phyloP scores from a whole-genome alignment of 495 filamentous ascomycete species.

The Aspergillus affinis region DNA sequence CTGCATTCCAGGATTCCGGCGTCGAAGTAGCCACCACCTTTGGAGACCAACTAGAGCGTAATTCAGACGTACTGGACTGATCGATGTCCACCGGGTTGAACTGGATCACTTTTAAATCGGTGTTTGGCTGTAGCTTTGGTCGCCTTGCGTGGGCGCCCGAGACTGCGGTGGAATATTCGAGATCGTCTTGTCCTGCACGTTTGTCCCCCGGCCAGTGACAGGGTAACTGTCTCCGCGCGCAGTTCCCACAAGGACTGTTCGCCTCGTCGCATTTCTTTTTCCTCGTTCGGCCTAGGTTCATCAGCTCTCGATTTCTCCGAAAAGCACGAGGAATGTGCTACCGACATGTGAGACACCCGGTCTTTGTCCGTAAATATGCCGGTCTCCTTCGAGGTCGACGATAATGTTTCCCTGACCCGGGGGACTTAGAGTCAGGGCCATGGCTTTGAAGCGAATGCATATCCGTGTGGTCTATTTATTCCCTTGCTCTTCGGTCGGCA shows the following conservation, averaged over 20 bases:
- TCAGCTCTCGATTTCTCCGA: background rate
- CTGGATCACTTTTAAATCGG: too few species aligned
- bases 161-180: background rate
- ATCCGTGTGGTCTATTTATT: too few species aligned
- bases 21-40: too few species aligned
- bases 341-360: constrained; percentile 26
- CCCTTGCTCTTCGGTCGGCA: too few species aligned
- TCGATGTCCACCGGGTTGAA: too few species aligned
- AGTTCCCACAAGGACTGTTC: constrained; percentile 17
- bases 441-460: too few species aligned
- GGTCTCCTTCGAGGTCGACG: constrained; percentile 23
- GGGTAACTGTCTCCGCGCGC: constrained; percentile 9
- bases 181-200: background rate
- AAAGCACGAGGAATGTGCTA: background rate
- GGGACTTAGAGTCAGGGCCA: background rate
- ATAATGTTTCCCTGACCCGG: constrained; percentile 4
- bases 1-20: too few species aligned
- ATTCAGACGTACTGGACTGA: too few species aligned
- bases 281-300: constrained; percentile 17
- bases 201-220: constrained; percentile 15
- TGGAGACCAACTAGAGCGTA: too few species aligned
- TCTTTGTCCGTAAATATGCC: constrained; percentile 25
- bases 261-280: constrained; percentile 31
- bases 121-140: background rate
- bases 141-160: too few species aligned